These are phyloP conservation scores for sunflower (Helianthus annuus) DNA, from an alignment of 129 eudicot species.

Conservation along the genomic window DNA sequence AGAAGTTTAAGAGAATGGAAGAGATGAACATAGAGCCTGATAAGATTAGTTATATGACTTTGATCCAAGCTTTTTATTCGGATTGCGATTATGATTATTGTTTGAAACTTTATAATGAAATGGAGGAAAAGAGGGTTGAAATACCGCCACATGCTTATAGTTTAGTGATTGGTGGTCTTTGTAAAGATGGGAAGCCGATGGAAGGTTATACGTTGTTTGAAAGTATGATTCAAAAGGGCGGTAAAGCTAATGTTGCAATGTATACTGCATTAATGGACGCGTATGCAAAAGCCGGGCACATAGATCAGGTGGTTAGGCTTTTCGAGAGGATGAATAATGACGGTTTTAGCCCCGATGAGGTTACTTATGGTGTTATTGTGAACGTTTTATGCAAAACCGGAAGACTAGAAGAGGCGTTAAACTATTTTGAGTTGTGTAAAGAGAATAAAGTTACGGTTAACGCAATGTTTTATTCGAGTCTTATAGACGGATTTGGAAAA, in stretches of 20 bases:
- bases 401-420: slow-evolving; percentile 68
- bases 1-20: slow-evolving; percentile 66
- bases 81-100: slow-evolving; percentile 64
- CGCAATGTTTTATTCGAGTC: slow-evolving; percentile 68
- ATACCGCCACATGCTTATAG: slow-evolving; percentile 85
- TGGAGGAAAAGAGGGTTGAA: slow-evolving; percentile 76
- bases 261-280: slow-evolving; percentile 87
- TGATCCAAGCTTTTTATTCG: slow-evolving; percentile 77
- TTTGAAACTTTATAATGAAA: slow-evolving; percentile 75
- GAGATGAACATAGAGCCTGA: slow-evolving; percentile 55
- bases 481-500: slow-evolving; percentile 91
- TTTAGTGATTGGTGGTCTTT: slow-evolving; percentile 88
- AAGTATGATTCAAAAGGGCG: slow-evolving; percentile 61
- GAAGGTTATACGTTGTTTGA: slow-evolving; percentile 65
- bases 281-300: slow-evolving; percentile 55
- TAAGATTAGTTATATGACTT: slow-evolving; percentile 76
- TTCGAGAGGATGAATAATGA: slow-evolving; percentile 66
- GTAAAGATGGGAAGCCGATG: slow-evolving; percentile 79
- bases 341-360: slow-evolving; percentile 77
- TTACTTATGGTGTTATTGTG: slow-evolving; percentile 82
- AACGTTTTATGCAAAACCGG: slow-evolving; percentile 86
- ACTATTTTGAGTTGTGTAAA: slow-evolving; percentile 59
- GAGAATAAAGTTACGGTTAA: slow-evolving; percentile 53
- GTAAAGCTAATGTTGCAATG: slow-evolving; percentile 73
- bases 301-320: slow-evolving; percentile 66